Conservation (phyloP, 768 basidiomycete genomes). For the Albatrellus ellisii region DNA sequence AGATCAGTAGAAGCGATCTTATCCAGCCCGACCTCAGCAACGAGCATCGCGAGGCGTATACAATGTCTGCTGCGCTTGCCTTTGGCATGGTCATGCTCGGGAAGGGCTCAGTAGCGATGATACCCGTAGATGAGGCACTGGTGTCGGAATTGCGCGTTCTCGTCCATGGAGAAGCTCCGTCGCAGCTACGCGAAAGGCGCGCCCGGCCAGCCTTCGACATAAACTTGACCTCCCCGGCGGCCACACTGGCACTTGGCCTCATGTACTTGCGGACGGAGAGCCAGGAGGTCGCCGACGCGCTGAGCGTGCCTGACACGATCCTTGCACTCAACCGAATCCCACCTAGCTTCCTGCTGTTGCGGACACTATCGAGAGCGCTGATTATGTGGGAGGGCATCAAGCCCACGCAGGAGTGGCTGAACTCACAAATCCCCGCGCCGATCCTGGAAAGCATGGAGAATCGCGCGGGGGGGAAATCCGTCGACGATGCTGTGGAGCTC, state of each 20-base stretch:
- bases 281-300: slow-evolving; percentile 73
- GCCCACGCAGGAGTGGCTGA: slow-evolving; percentile 64
- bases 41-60: slow-evolving; percentile 87
- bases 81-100: slow-evolving; percentile 98
- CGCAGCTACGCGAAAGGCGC: slow-evolving; percentile 23
- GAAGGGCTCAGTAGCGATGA: slow-evolving; percentile 44
- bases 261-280: slow-evolving; percentile 87
- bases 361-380: slow-evolving; percentile 62
- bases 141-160: slow-evolving; percentile 59
- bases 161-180: slow-evolving; percentile 57
- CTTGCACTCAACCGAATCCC: slow-evolving; percentile 75
- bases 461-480: slow-evolving; percentile 29
- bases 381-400: slow-evolving; percentile 80
- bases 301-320: slow-evolving; percentile 72
- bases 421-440: slow-evolving; percentile 52
- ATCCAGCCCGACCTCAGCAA: slow-evolving; percentile 74
- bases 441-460: slow-evolving; percentile 48
- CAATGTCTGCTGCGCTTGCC: slow-evolving; percentile 75
- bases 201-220: slow-evolving; percentile 54
- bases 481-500: slow-evolving; percentile 68
- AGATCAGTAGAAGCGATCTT: slow-evolving; percentile 69
- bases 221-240: slow-evolving; percentile 85
- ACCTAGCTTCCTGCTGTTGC: slow-evolving; percentile 74
- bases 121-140: slow-evolving; percentile 64
- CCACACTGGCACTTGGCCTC: slow-evolving; percentile 77